Conservation (phyloP, 78 protist genomes). For the Polysphondylium violaceum region DNA sequence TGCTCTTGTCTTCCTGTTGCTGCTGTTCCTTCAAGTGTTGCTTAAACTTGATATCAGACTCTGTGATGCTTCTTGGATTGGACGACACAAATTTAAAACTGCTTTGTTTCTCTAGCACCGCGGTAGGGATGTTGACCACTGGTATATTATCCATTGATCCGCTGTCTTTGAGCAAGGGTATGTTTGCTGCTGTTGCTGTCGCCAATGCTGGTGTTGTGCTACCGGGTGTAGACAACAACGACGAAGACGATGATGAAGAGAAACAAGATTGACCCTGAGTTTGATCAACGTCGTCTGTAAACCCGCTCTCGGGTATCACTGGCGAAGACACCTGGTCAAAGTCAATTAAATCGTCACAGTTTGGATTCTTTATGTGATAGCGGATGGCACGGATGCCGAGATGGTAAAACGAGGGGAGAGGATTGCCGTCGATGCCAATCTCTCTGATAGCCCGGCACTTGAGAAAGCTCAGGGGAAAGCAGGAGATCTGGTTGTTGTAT, state of each 20-base stretch:
- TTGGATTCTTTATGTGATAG: slow-evolving; percentile 57
- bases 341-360: slow-evolving; percentile 23
- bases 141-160: too few relatives aligned
- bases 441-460: slow-evolving; percentile 61
- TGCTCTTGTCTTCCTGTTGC: background rate
- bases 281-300: background rate
- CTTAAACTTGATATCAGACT: slow-evolving; percentile 4
- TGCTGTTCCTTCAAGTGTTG: background rate
- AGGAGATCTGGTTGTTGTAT: slow-evolving; percentile 55
- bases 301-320: background rate
- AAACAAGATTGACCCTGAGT: background rate
- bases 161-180: too few relatives aligned
- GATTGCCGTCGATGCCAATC: slow-evolving; percentile 65
- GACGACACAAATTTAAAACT: background rate
- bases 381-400: slow-evolving; percentile 66
- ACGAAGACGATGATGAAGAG: background rate
- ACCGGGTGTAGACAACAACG: background rate
- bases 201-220: background rate
- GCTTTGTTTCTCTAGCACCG: background rate
- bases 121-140: background rate
- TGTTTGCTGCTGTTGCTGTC: background rate
- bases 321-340: background rate
- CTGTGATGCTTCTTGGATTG: slow-evolving; percentile 31
- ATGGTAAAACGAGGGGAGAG: slow-evolving; percentile 62
- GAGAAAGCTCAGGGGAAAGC: slow-evolving; percentile 46